Base-by-base conservation (phyloP, 352 stramenopile species). In the Elongisporangium prolatum region DNA sequence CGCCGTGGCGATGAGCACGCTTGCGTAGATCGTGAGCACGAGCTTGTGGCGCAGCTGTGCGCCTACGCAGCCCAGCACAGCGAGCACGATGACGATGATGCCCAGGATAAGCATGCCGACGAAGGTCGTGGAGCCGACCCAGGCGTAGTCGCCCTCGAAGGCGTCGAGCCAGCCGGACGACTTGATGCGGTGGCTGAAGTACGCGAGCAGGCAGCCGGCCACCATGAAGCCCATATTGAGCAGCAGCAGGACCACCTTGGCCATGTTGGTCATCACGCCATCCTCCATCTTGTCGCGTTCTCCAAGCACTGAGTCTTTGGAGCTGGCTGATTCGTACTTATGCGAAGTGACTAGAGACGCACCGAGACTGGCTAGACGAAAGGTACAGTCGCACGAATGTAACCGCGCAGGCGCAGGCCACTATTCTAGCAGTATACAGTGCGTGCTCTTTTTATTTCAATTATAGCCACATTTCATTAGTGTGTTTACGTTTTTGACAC, bases 141-240 rank as follows among this genome's bases (percentile, higher is more conserved):
- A 91, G 21, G 64, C 71, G 60, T 81, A 92, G 67, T 88, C 78
- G 37, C 75, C 68, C 60, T 87, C 56, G 61, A 92, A 92, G 17
- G 71, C 82, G 21, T 92, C 77, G 21, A 89, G 54, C 86, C 86
- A 95, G 37, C 86, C 86, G 0, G 69, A 80, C 13, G 22, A 69
- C 63, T 84, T 78, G 48, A 89, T 70, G 55, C 80, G 69, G 56
- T 91, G 78, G 59, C 80, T 84, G 56, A 95, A 91, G 62, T 90
- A 92, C 64, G 92, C 78, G 52, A 95, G 71, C 57, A 95, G 71
- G 17, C 74, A 79, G 48, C 86, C 86, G 56, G 59, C 67, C 44
- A 93, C 78, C 69, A 95, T 78, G 67, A 92, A 93, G 50, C 67
- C 73, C 78, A 95, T 89, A 69, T 95, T 95, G 25, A 95, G 67